phyloP scores from a whole-genome alignment of 1,284 basidiomycete genomes.

The Cutaneotrichosporon sp. region DNA sequence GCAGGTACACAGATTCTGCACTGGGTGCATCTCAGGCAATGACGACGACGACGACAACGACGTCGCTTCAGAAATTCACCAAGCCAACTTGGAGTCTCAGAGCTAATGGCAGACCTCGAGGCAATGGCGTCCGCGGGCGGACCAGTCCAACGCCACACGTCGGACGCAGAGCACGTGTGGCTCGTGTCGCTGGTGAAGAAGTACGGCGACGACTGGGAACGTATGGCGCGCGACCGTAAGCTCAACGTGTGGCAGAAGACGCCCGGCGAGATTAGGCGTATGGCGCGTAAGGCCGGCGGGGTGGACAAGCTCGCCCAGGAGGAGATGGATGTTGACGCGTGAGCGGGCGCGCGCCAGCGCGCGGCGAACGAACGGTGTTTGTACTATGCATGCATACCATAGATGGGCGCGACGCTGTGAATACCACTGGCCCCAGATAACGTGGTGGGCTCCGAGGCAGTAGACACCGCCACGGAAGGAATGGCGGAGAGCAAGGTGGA shows the following conservation, averaged over 20 bases:
- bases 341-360: too few relatives aligned
- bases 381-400: too few relatives aligned
- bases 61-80: too few relatives aligned
- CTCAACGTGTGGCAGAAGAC: constrained; percentile 84
- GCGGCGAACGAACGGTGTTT: too few relatives aligned
- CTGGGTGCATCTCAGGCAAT: neutral
- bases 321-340: neutral
- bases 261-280: constrained; percentile 64
- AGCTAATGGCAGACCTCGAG: constrained; percentile 38
- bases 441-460: too few relatives aligned
- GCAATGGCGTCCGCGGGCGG: constrained; percentile 31
- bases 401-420: too few relatives aligned
- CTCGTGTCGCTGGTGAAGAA: constrained; percentile 63
- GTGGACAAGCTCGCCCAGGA: constrained; percentile 18
- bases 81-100: too few relatives aligned
- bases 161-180: constrained; percentile 64
- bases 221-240: constrained; percentile 73
- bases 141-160: constrained; percentile 59
- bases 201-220: constrained; percentile 66
- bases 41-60: too few relatives aligned
- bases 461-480: too few relatives aligned
- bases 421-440: too few relatives aligned
- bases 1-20: neutral
- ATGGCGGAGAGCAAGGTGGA: too few relatives aligned
- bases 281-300: constrained; percentile 39